Evolutionary conservation across 1,139 yeast genomes (phyloP).

Genomic region (Geotrichum candidum): DNA sequence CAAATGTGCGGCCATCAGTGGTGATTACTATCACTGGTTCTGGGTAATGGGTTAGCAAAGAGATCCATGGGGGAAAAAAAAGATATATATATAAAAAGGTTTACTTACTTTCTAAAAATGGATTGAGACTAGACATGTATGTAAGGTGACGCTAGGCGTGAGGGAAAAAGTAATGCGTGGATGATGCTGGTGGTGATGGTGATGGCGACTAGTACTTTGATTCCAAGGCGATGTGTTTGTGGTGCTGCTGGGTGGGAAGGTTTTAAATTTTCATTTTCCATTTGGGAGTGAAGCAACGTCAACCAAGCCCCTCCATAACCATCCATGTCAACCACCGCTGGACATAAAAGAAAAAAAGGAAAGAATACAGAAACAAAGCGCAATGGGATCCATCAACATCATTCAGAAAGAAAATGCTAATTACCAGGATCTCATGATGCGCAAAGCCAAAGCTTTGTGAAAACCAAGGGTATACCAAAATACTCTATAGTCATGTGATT

Average conservation of each 20-base stretch:
- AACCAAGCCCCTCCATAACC: not conserved
- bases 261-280: not conserved
- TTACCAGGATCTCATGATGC: too few species aligned
- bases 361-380: too few species aligned
- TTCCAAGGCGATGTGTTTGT: not conserved
- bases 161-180: not conserved
- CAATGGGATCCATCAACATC: too few species aligned
- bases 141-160: not conserved
- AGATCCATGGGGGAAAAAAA: not conserved
- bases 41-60: not conserved
- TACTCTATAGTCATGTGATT: too few species aligned
- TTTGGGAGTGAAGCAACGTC: not conserved
- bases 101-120: conserved; percentile 13
- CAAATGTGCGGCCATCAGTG: conserved; percentile 18
- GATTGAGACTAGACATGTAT: conserved; percentile 14
- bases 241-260: not conserved
- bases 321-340: too few species aligned
- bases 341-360: too few species aligned
- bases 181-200: not conserved
- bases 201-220: not conserved
- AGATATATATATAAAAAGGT: not conserved
- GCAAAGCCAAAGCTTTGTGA: too few species aligned
- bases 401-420: too few species aligned
- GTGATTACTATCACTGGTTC: conserved; percentile 16
- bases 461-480: too few species aligned